These are phyloP conservation scores for Penstemon eatonii DNA, from an alignment of 257 asterid species.

Conservation along the genomic window DNA sequence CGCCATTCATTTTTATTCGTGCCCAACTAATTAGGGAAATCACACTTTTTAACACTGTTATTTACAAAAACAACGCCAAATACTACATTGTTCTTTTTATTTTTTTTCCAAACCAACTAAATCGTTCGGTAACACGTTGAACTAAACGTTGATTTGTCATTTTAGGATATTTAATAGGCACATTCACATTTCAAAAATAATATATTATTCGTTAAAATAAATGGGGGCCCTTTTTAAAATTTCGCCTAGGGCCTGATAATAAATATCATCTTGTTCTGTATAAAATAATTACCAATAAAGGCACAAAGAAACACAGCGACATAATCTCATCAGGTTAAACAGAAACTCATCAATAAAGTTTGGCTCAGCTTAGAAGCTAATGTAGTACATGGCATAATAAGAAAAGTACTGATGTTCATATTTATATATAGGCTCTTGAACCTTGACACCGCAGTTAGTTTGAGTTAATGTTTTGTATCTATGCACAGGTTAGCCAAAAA, in stretches of 20 bases:
- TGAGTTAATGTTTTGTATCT: constrained; percentile 17
- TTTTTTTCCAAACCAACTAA: too few species aligned
- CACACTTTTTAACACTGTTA: too few species aligned
- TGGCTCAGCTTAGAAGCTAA: not conserved
- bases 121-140: too few species aligned
- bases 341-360: constrained; percentile 13
- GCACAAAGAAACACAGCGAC: constrained; percentile 11
- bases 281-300: not conserved
- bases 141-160: too few species aligned
- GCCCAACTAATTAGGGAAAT: too few species aligned
- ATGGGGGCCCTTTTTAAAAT: too few species aligned
- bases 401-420: not conserved
- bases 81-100: too few species aligned
- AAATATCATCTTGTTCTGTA: constrained; percentile 12
- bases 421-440: not conserved
- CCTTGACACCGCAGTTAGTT: constrained; percentile 22
- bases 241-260: not conserved
- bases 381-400: not conserved
- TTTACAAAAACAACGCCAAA: too few species aligned
- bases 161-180: too few species aligned
- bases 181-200: too few species aligned
- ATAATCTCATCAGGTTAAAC: constrained; percentile 10
- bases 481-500: constrained; percentile 27
- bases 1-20: too few species aligned
- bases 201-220: too few species aligned